Base-by-base conservation (phyloP, 1,284 basidiomycete genomes). In the Boletellus sp. region DNA sequence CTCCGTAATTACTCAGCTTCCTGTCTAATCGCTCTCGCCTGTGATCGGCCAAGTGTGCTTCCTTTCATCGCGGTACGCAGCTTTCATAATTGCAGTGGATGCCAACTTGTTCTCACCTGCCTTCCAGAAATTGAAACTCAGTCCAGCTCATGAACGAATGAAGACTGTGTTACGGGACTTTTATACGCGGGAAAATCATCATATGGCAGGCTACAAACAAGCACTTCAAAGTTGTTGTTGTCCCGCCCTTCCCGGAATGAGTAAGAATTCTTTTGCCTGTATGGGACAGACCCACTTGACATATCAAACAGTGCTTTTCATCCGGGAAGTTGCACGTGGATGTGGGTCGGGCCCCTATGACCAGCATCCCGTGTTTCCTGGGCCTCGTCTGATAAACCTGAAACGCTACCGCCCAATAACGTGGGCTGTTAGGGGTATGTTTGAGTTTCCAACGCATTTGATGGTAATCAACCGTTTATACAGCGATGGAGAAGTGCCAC, bases 1-100 rank as follows among this genome's bases (percentile, higher is more conserved):
- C 57, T 76, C 19, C 70, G 74, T 30, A 79, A 80, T 53, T 79
- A 71, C 51, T 73, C 70, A 16, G 65, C 63, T 18, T 74, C 76
- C 13, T 66, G 67, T 49, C 57, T 69, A 26, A 74, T 80, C 24
- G 66, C 66, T 18, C 60, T 62, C 19, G 75, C 69, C 57, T 50
- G 64, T 64, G 47, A 69, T 67, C 52, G 64, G 51, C 52, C 69
- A 60, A 47, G 59, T 66, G 51, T 74, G 57, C 54, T 66, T 60
- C 64, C 67, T 18, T 66, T 69, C 41, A 56, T 69, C 13, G 45
- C 60, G 44, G 64, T 68, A 40, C 24, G 55, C 46, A 3, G 5
- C 33, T 38, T 21, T 15, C 39, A 28, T 32, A 15, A 32, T 35
- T 32, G 36, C 18, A 18, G 12, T 4, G 16, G 26, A 19, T 7